Percentiles rank a stretch among this genome's conserved stretches.
Conservation (phyloP, 129 eudicot species). For the Flaveria bidentis region DNA sequence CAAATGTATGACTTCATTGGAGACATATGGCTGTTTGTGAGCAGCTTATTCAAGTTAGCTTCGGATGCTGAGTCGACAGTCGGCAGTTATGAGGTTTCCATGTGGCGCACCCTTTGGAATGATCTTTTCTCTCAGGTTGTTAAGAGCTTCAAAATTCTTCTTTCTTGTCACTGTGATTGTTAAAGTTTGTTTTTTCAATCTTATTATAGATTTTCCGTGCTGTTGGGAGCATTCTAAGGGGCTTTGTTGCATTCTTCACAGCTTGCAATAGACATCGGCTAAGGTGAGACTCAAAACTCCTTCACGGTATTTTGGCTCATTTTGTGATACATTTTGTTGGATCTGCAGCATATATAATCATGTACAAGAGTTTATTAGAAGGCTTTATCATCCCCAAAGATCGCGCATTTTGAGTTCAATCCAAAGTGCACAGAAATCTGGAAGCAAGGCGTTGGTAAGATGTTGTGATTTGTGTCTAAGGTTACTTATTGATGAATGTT, state of each 20-base stretch:
- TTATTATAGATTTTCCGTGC: slow-evolving; percentile 76
- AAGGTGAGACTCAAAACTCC: slow-evolving; percentile 45
- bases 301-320: background rate
- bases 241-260: slow-evolving; percentile 77
- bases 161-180: background rate
- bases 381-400: slow-evolving; percentile 44
- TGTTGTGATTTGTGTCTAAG: background rate
- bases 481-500: background rate
- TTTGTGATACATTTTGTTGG: background rate
- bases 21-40: slow-evolving; percentile 48
- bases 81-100: slow-evolving; percentile 60
- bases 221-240: slow-evolving; percentile 75
- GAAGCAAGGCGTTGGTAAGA: slow-evolving; percentile 41
- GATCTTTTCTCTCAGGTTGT: slow-evolving; percentile 86
- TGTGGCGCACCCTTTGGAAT: slow-evolving; percentile 87
- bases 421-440: slow-evolving; percentile 33
- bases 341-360: slow-evolving; percentile 81
- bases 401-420: slow-evolving; percentile 16
- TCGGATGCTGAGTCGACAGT: slow-evolving; percentile 62
- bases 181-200: background rate
- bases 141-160: background rate
- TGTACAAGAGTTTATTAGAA: slow-evolving; percentile 48
- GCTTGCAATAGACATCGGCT: slow-evolving; percentile 96
- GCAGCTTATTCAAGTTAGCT: slow-evolving; percentile 54
- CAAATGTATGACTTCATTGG: slow-evolving; percentile 45